These are phyloP conservation scores for Crithidia sp. DNA, from an alignment of 208 protist species.

Conservation along the genomic window DNA sequence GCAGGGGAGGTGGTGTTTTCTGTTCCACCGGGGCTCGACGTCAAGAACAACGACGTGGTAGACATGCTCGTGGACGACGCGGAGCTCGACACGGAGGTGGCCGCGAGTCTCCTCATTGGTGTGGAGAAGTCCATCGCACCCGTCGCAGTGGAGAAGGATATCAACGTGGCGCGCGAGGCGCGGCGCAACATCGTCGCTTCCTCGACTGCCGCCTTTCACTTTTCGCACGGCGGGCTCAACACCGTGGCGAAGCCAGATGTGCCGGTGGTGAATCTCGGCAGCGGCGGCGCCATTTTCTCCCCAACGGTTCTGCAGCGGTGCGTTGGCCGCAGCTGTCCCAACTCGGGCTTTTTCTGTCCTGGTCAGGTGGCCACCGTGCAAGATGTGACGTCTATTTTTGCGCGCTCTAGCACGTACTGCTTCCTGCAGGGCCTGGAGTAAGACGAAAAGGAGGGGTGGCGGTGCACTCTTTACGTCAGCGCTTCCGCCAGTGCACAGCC, in stretches of 20 bases:
- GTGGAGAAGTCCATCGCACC: conserved; percentile 56
- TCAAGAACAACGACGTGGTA: conserved; percentile 38
- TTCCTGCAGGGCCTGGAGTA: conserved; percentile 77
- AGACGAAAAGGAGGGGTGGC: neutral
- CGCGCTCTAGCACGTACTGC: conserved; percentile 79
- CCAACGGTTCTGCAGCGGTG: conserved; percentile 80
- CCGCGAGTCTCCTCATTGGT: conserved; percentile 65
- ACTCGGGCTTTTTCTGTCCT: conserved; percentile 72
- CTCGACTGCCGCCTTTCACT: conserved; percentile 74
- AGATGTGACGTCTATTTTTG: conserved; percentile 53
- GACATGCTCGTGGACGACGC: conserved; percentile 84
- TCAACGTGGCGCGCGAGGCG: conserved; percentile 75
- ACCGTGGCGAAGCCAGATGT: conserved; percentile 67
- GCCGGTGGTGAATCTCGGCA: conserved; percentile 64
- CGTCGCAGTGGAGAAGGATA: conserved; percentile 69
- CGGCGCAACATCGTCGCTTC: conserved; percentile 74
- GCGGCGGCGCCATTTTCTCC: conserved; percentile 53
- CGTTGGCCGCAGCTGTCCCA: conserved; percentile 67
- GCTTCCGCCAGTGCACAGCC: too few relatives aligned
- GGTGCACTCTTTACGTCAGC: neutral
- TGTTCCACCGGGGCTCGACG: conserved; percentile 39
- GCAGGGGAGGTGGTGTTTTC: conserved; percentile 49
- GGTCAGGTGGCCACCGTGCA: conserved; percentile 76
- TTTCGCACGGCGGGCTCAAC: conserved; percentile 85
- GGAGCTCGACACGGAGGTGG: conserved; percentile 82